These are phyloP conservation scores for Neophaeococcomyces mojaviensis DNA, from an alignment of 2,329 filamentous ascomycete species.

Conservation along the genomic window DNA sequence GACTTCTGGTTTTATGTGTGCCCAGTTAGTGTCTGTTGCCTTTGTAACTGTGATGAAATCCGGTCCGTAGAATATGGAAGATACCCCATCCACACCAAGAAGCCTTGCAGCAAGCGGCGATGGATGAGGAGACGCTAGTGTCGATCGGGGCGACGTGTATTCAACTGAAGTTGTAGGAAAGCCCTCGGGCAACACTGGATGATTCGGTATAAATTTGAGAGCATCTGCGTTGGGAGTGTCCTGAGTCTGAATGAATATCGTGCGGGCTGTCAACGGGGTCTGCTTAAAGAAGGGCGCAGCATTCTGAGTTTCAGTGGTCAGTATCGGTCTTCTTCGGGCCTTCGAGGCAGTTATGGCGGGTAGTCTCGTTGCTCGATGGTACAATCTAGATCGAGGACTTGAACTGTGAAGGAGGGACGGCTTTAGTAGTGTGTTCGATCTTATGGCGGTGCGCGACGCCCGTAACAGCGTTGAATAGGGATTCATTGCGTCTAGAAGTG, in stretches of 20 bases:
- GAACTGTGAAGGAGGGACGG: background rate
- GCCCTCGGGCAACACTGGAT: constrained; percentile 68
- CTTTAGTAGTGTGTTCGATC: background rate
- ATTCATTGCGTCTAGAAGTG: background rate
- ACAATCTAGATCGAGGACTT: constrained; percentile 10
- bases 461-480: background rate
- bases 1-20: constrained; percentile 88
- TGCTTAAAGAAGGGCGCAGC: constrained; percentile 31
- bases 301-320: constrained; percentile 36
- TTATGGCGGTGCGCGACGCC: background rate
- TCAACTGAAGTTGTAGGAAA: constrained; percentile 76
- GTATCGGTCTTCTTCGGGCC: constrained; percentile 37
- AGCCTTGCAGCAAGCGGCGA: constrained; percentile 85
- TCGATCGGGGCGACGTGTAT: constrained; percentile 81
- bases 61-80: constrained; percentile 82
- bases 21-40: constrained; percentile 79
- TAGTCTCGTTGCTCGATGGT: constrained; percentile 38
- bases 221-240: constrained; percentile 88
- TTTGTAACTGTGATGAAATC: constrained; percentile 98
- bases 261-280: constrained; percentile 47
- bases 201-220: constrained; percentile 91
- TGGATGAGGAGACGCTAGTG: constrained; percentile 78
- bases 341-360: constrained; percentile 43
- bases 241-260: constrained; percentile 97
- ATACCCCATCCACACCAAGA: constrained; percentile 91